Conservation (phyloP, 1,139 yeast species). For the Pichia sp. region DNA sequence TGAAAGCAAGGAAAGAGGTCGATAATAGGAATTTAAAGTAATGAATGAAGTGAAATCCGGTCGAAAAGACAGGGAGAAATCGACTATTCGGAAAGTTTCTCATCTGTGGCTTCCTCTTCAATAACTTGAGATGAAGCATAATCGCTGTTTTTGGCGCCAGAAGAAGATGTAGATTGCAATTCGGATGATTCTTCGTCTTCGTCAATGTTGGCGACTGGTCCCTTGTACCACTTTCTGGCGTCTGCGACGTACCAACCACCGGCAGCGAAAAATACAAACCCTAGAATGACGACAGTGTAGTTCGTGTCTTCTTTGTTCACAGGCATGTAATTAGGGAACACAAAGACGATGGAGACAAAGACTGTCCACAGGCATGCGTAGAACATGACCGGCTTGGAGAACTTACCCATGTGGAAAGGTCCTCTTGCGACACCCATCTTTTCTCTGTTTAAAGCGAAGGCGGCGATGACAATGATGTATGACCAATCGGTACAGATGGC, state of each 20-base stretch:
- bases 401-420: conserved; percentile 35
- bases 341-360: conserved; percentile 42
- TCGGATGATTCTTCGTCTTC: conserved; percentile 21
- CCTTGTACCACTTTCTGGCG: conserved; percentile 33
- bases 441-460: conserved; percentile 35
- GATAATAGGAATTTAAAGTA: not conserved
- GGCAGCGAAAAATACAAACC: conserved; percentile 31
- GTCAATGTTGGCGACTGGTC: conserved; percentile 32
- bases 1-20: not conserved
- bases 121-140: not conserved
- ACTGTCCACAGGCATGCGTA: conserved; percentile 40
- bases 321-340: conserved; percentile 49
- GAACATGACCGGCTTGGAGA: conserved; percentile 32
- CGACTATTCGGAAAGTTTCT: not conserved
- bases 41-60: not conserved
- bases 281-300: conserved; percentile 42
- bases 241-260: conserved; percentile 33
- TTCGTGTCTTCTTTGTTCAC: conserved; percentile 46
- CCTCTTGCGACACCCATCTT: conserved; percentile 37
- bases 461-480: conserved; percentile 37
- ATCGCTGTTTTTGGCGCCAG: not conserved
- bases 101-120: not conserved
- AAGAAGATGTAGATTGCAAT: conserved; percentile 1
- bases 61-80: no score
- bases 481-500: conserved; percentile 45